Evolutionary conservation across 148 eudicot species (phyloP).

Genomic region (Cornus kousa): DNA sequence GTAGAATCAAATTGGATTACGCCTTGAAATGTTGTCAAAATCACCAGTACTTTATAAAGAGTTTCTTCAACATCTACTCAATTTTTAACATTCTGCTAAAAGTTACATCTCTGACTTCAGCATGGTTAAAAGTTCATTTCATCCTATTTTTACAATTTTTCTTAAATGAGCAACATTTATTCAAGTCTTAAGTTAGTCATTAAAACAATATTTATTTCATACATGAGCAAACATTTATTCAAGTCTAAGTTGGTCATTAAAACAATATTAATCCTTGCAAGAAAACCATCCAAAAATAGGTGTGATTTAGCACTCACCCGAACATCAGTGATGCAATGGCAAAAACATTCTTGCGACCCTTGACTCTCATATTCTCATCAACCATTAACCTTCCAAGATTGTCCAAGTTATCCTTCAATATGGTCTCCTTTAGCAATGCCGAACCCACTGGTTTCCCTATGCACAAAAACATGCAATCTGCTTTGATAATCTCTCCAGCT

Average conservation of each 20-base stretch:
- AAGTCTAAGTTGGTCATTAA: background rate
- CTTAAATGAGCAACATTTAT: background rate
- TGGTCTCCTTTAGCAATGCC: slow-evolving; percentile 44
- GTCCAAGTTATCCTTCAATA: slow-evolving; percentile 42
- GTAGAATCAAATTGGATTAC: background rate
- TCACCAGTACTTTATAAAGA: background rate
- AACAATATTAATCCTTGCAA: background rate
- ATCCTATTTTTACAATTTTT: background rate
- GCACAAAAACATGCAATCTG: slow-evolving; percentile 61
- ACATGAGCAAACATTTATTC: too few species aligned
- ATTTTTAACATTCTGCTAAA: background rate
- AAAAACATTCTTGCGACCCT: slow-evolving; percentile 51
- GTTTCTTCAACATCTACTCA: background rate
- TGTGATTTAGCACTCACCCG: slow-evolving; percentile 24
- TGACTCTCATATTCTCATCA: slow-evolving; percentile 49
- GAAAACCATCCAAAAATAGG: background rate
- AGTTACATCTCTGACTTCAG: background rate
- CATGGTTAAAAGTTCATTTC: background rate
- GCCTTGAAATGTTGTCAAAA: background rate
- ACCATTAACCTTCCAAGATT: slow-evolving; percentile 46
- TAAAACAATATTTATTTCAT: too few species aligned
- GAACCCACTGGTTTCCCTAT: slow-evolving; percentile 49
- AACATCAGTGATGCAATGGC: slow-evolving; percentile 56
- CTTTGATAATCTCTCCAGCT: slow-evolving; percentile 41
- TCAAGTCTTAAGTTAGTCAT: too few species aligned